phyloP scores from a whole-genome alignment of 202 grass and related monocot species.

The Saccharum hybrid region DNA sequence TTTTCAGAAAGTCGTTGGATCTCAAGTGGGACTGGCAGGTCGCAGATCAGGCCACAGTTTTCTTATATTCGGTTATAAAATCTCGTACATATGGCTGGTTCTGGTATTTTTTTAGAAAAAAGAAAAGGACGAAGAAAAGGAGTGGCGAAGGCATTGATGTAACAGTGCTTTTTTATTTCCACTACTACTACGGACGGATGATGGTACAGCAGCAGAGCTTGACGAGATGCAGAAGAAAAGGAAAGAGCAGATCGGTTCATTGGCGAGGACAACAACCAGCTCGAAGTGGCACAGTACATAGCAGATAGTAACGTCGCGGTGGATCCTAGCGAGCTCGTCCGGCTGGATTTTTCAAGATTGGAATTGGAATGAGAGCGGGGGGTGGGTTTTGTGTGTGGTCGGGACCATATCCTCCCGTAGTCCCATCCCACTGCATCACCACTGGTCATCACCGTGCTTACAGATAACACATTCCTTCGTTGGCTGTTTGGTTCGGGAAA shows the following conservation, averaged over 20 bases:
- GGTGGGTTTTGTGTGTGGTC: background rate
- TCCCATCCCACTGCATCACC: background rate
- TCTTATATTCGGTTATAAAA: background rate
- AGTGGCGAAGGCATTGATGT: background rate
- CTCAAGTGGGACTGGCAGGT: background rate
- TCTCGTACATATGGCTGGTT: background rate
- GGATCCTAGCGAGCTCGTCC: constrained; percentile 24
- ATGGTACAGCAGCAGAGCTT: constrained; percentile 3
- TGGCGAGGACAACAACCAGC: constrained; percentile 25
- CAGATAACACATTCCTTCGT: too few species aligned
- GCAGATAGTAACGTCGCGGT: constrained; percentile 34
- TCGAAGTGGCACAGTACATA: constrained; percentile 40
- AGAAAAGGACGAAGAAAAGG: too few species aligned
- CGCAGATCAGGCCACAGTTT: background rate
- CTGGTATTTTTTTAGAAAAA: background rate
- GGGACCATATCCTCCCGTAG: background rate
- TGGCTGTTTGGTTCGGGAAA: too few species aligned
- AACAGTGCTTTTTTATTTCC: constrained; percentile 18
- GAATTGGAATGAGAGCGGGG: constrained; percentile 19
- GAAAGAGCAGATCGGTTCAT: background rate
- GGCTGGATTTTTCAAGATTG: constrained; percentile 43
- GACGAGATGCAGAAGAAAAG: constrained; percentile 24
- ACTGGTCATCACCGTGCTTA: too few species aligned
- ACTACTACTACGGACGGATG: background rate
- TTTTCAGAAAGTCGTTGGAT: constrained; percentile 22